Conservation (phyloP, 257 asterid genomes). For the Nicotiana otophora region DNA sequence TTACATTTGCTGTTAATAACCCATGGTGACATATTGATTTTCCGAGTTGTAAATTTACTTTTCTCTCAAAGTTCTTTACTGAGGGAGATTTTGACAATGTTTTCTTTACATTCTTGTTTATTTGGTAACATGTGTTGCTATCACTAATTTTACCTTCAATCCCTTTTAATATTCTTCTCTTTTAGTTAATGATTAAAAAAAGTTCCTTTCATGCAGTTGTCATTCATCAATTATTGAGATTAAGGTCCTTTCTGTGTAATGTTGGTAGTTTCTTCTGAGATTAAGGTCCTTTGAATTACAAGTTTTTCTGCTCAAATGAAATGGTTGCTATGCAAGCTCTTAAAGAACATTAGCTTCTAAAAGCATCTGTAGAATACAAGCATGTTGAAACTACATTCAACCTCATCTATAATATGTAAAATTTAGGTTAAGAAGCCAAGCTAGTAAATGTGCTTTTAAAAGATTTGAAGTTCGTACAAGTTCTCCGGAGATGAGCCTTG, state of each 20-base stretch:
- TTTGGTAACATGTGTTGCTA: background rate
- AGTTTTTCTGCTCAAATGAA: background rate
- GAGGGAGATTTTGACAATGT: background rate
- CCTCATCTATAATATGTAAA: background rate
- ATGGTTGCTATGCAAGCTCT: slow-evolving; percentile 4
- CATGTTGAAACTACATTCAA: slow-evolving; percentile 1
- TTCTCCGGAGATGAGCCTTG: background rate
- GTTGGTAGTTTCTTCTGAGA: background rate
- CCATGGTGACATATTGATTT: background rate
- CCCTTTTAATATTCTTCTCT: background rate
- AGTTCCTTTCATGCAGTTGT: background rate
- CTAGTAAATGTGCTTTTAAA: background rate
- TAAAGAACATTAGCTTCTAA: background rate
- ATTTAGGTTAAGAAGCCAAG: background rate
- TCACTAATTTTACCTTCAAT: background rate
- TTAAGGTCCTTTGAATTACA: background rate
- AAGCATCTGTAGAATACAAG: background rate
- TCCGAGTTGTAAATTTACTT: background rate
- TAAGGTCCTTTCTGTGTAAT: background rate
- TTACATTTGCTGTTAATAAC: background rate
- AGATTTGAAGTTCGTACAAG: background rate
- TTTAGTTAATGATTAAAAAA: background rate
- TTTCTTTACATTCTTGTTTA: background rate
- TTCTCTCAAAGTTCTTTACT: background rate
- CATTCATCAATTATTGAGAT: background rate